These are phyloP conservation scores for Paxillus involutus DNA, from an alignment of 768 basidiomycete genomes.

Conservation along the genomic window DNA sequence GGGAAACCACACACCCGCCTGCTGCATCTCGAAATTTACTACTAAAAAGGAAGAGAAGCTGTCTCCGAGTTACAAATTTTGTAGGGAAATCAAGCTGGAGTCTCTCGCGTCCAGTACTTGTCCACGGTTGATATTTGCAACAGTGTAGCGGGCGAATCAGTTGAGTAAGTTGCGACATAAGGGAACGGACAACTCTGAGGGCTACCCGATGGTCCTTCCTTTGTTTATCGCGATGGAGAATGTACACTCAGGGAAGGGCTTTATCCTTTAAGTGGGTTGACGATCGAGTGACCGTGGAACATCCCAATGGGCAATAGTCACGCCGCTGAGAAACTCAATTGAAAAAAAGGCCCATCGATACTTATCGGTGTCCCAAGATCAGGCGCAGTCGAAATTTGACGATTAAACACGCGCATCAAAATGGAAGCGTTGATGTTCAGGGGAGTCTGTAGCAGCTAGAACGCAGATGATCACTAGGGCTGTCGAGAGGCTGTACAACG, in stretches of 20 bases:
- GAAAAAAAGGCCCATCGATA: conserved; percentile 11
- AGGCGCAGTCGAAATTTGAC: conserved; percentile 31
- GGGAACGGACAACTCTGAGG: conserved; percentile 7
- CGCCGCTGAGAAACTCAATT: conserved; percentile 9
- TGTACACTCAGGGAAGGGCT: not conserved
- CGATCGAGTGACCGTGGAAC: not conserved
- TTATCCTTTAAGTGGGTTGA: conserved; percentile 12
- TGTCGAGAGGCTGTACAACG: conserved; percentile 26
- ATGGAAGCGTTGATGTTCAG: conserved; percentile 33
- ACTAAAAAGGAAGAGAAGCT: conserved; percentile 6
- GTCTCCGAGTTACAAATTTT: conserved; percentile 5
- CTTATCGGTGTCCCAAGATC: conserved; percentile 20
- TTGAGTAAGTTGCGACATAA: conserved; percentile 6
- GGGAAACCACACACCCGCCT: conserved; percentile 2
- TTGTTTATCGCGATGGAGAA: conserved; percentile 2
- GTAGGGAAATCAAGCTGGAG: not conserved
- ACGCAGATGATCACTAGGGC: conserved; percentile 15
- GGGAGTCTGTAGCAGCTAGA: conserved; percentile 19
- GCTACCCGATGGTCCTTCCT: not conserved
- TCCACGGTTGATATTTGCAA: conserved; percentile 4
- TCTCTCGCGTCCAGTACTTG: not conserved
- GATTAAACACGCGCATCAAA: conserved; percentile 36
- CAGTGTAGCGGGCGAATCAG: conserved; percentile 10
- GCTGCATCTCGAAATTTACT: conserved; percentile 7
- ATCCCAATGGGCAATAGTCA: conserved; percentile 3